phyloP scores from a whole-genome alignment of 108 stramenopile genomes.

The Aureococcus anophagefferens region DNA sequence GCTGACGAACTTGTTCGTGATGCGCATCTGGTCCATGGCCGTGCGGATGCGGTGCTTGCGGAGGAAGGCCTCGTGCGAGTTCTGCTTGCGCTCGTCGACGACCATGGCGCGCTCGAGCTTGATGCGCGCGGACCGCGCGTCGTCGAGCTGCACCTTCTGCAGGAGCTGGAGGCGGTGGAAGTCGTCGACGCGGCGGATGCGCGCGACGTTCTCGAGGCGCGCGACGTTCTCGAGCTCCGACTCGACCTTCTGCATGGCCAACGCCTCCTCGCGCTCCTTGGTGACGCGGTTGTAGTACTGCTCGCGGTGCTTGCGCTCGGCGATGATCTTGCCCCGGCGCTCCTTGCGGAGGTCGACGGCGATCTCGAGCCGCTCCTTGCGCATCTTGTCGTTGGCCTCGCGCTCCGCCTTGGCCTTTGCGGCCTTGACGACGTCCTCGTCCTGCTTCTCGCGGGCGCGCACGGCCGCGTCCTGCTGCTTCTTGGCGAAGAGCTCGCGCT shows the following conservation, averaged over 20 bases:
- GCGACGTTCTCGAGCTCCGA: conserved; percentile 4
- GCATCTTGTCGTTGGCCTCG: neutral
- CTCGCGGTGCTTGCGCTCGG: neutral
- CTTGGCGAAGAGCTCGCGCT: neutral
- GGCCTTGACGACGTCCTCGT: conserved; percentile 1
- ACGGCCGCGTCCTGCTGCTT: neutral
- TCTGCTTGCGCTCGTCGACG: neutral
- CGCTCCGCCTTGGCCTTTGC: neutral
- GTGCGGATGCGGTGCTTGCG: conserved; percentile 3
- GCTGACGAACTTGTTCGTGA: conserved; percentile 12
- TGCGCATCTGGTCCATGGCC: conserved; percentile 14
- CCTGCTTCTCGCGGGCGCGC: neutral
- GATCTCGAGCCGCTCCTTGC: neutral
- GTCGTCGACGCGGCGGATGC: conserved; percentile 6
- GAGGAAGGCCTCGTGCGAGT: conserved; percentile 5
- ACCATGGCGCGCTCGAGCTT: neutral
- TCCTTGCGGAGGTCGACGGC: neutral
- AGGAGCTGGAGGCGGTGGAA: conserved; percentile 5
- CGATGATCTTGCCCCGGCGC: neutral
- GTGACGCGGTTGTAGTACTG: conserved; percentile 3
- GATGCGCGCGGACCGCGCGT: conserved; percentile 1
- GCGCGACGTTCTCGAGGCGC: conserved; percentile 5
- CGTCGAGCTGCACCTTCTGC: neutral
- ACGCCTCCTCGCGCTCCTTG: conserved; percentile 2
- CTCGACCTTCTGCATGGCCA: neutral